Conservation (phyloP, 805 yeast species). For the Kodamaea jinghongensis region DNA sequence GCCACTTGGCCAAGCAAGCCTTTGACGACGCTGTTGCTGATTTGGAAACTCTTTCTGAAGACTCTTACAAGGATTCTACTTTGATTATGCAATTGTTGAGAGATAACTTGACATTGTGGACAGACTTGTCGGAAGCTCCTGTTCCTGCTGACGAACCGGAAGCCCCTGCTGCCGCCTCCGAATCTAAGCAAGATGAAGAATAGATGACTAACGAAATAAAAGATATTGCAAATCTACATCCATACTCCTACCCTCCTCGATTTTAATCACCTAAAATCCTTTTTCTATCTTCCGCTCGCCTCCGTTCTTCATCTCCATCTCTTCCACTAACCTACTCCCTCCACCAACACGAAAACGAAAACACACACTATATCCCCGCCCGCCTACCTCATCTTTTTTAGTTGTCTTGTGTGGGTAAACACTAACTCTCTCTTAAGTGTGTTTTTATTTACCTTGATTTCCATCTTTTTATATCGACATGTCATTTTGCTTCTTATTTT, state of each 20-base stretch:
- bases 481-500: conserved; percentile 6
- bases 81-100: conserved; percentile 98
- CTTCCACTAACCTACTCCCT: no score
- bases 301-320: neutral
- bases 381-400: no score
- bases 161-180: conserved; percentile 15
- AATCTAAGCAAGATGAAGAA: conserved; percentile 27
- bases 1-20: conserved; percentile 98
- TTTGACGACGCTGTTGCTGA: conserved; percentile 99
- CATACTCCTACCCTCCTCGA: no score
- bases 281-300: neutral
- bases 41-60: conserved; percentile 95
- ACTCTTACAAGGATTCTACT: conserved; percentile 97
- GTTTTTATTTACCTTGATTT: neutral
- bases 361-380: no score
- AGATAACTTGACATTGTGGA: conserved; percentile 98
- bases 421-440: conserved; percentile 4
- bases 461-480: neutral
- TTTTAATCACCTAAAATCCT: neutral
- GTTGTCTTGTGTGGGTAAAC: no score
- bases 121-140: conserved; percentile 84
- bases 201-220: conserved; percentile 14
- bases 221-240: neutral
- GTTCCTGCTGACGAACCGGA: conserved; percentile 34
- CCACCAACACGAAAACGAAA: no score